Conservation (phyloP, 495 filamentous ascomycete genomes). For the Podospora pseudocomata region DNA sequence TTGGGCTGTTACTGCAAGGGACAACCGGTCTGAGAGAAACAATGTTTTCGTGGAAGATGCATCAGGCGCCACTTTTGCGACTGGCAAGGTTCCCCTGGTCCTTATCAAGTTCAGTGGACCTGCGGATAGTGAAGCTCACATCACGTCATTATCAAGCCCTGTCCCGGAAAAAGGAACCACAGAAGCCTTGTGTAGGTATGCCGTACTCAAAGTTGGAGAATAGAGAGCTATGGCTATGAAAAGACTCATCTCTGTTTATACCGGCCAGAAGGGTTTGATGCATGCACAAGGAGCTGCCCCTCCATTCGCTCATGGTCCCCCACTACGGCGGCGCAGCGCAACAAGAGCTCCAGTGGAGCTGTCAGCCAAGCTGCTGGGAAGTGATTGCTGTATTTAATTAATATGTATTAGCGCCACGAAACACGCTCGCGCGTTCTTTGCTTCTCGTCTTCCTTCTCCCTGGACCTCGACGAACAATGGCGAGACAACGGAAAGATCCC, state of each 20-base stretch:
- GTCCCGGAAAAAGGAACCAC: not conserved
- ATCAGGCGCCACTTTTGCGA: not conserved
- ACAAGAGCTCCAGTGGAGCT: not conserved
- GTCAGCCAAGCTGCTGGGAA: not conserved
- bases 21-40: too few relatives aligned
- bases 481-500: conserved; percentile 44
- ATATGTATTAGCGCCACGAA: not conserved
- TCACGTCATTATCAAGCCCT: not conserved
- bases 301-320: not conserved
- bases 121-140: not conserved
- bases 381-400: not conserved
- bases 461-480: conserved; percentile 32
- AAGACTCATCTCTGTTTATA: too few relatives aligned
- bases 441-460: not conserved
- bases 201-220: too few relatives aligned
- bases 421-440: not conserved
- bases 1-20: too few relatives aligned
- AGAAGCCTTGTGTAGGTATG: not conserved
- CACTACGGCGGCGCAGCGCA: not conserved
- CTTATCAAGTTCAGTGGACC: not conserved
- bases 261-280: not conserved
- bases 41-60: not conserved
- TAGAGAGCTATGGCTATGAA: too few relatives aligned
- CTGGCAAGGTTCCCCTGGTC: not conserved
- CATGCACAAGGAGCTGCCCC: not conserved